Base-by-base conservation (phyloP, 1,139 yeast species). In the Suhomyces atakaporum region DNA sequence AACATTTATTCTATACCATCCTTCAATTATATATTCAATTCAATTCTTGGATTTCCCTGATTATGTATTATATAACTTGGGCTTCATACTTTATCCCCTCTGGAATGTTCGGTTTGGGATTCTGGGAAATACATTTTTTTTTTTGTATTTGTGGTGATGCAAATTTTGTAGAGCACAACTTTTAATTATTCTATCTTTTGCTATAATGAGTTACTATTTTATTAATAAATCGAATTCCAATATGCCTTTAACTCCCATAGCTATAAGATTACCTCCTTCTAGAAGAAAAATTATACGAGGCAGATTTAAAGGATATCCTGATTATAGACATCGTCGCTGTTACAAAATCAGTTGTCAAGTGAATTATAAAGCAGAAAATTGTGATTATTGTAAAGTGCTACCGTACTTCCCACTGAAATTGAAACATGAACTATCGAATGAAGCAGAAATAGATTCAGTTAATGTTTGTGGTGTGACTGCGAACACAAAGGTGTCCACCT, bases 291-390 rank as follows among this genome's bases (percentile, higher is more conserved):
- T 33, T 23, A 25, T 29, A 11, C 14, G 39, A 18, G 51, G 51
- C 3, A 40, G 40, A 35, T 50, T 49, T 41, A 42, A 39, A 19
- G 58, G 58, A 7, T 21, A 26, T 22, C 38, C 31, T 21, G 54
- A 53, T 30, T 44, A 49, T n/a, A 38, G 54, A 12, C 45, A 44
- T 5, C 24, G 38, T 25, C 41, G 51, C 10, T 53, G 58, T 32
- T 38, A 35, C 31, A 39, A 39, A 12, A 26, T 16, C 9, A 20
- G 33, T 5, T 40, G 51, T 34, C 43, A 38, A n/a, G 9, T 19
- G 8, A 27, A 28, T 10, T 18, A 15, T 13, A 14, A 32, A 14
- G 35, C 30, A 3, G 35, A 33, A 9, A 38, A 16, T 2, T 51
- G 57, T 38, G 16, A 31, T 6, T 43, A 45, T 27, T 53, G 56